Conservation (phyloP, 371 early-diverging fungal genomes). For the Apophysomyces ossiformis region DNA sequence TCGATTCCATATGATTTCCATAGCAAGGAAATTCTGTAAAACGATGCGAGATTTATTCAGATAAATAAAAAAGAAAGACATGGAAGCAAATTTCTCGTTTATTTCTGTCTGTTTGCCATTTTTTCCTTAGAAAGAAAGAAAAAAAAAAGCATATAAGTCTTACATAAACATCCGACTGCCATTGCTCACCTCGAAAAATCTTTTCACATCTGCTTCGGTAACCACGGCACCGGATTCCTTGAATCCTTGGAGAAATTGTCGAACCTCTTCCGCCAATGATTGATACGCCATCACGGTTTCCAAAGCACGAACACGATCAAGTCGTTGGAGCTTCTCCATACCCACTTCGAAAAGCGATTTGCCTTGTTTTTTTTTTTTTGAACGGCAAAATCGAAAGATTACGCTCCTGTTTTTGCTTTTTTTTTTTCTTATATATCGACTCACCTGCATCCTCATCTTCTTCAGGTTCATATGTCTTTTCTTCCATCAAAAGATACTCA, state of each 20-base stretch:
- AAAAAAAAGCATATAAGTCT: too few relatives aligned
- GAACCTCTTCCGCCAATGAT: constrained; percentile 59
- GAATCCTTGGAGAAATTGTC: constrained; percentile 68
- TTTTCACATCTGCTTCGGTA: constrained; percentile 73
- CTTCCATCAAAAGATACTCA: constrained; percentile 41
- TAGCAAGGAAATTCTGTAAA: too few relatives aligned
- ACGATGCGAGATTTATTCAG: too few relatives aligned
- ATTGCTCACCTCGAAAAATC: constrained; percentile 63
- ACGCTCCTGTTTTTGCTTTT: constrained; percentile 23
- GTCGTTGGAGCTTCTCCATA: constrained; percentile 70
- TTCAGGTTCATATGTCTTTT: constrained; percentile 50
- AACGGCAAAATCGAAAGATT: neutral
- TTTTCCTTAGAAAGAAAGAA: too few relatives aligned
- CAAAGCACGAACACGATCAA: constrained; percentile 76
- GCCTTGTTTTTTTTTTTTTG: constrained; percentile 57
- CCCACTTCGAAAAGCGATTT: constrained; percentile 78
- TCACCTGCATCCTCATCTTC: constrained; percentile 52
- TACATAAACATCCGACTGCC: neutral
- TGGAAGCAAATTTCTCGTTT: too few relatives aligned
- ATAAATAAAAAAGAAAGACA: too few relatives aligned
- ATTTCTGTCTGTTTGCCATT: too few relatives aligned
- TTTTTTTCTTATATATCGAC: constrained; percentile 38
- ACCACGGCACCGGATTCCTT: constrained; percentile 75
- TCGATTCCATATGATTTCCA: too few relatives aligned
- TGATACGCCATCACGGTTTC: constrained; percentile 69